Conservation (phyloP, 2,329 filamentous ascomycete species). For the Apiospora phragmitis region DNA sequence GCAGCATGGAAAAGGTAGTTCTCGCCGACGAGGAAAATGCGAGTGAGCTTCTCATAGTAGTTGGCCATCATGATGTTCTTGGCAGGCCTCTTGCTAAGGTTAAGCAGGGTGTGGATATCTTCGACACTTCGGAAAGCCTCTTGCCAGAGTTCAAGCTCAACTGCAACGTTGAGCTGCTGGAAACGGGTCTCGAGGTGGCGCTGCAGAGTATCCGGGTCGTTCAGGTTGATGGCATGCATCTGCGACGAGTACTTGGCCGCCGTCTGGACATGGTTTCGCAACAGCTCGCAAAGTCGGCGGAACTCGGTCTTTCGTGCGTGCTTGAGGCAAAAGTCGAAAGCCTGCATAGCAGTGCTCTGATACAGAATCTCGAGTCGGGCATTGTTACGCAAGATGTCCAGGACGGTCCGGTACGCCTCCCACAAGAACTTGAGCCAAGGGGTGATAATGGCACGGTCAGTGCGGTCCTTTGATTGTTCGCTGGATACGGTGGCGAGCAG, state of each 20-base stretch:
- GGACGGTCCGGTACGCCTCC: conserved; percentile 98
- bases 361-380: conserved; percentile 96
- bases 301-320: conserved; percentile 99
- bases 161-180: conserved; percentile 96
- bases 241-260: conserved; percentile 98
- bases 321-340: conserved; percentile 98
- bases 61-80: conserved; percentile 99
- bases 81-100: conserved; percentile 93
- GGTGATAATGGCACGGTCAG: conserved; percentile 95
- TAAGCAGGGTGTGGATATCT: conserved; percentile 96
- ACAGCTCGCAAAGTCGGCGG: conserved; percentile 94
- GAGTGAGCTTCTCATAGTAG: conserved; percentile 99
- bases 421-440: conserved; percentile 99
- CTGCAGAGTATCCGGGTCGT: conserved; percentile 94
- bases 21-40: conserved; percentile 98
- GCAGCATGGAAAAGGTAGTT: conserved; percentile 99
- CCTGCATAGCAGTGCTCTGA: conserved; percentile 96
- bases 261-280: conserved; percentile 98
- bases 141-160: conserved; percentile 98
- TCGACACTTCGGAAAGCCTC: conserved; percentile 99
- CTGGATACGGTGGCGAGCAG: conserved; percentile 96
- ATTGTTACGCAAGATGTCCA: conserved; percentile 99
- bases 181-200: conserved; percentile 97
- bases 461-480: conserved; percentile 95
- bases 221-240: conserved; percentile 99